Evolutionary conservation across 495 filamentous ascomycete species (phyloP).

Genomic region (Aspergillus conjunctus): DNA sequence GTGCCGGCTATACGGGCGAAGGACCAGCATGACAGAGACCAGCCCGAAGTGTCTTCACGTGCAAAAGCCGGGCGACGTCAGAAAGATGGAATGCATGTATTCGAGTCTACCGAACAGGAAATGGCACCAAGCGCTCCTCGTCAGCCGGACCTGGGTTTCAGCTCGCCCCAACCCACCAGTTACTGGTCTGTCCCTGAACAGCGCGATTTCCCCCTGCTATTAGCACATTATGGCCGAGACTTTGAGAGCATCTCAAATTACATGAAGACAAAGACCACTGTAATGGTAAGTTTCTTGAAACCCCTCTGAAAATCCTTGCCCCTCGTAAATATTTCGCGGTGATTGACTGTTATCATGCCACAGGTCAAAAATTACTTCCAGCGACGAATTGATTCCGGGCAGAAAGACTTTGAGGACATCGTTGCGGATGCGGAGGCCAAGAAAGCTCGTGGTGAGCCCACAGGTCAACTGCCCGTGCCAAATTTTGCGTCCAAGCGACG

Average conservation of each 20-base stretch:
- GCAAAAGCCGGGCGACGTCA: conserved; percentile 37
- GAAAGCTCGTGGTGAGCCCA: conserved; percentile 67
- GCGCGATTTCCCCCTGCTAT: conserved; percentile 74
- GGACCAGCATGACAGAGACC: conserved; percentile 34
- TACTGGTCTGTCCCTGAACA: conserved; percentile 97
- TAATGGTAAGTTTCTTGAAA: conserved; percentile 70
- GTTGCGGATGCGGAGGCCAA: conserved; percentile 71
- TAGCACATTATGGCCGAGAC: conserved; percentile 85
- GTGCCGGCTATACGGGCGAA: conserved; percentile 18
- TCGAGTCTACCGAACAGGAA: conserved; percentile 47
- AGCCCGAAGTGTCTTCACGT: conserved; percentile 28
- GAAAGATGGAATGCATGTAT: conserved; percentile 44
- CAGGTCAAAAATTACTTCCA: conserved; percentile 94
- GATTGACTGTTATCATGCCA: not conserved
- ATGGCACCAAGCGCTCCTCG: conserved; percentile 21
- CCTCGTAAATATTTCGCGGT: not conserved
- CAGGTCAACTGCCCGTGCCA: conserved; percentile 64
- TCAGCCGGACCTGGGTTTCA: conserved; percentile 42
- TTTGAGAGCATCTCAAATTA: conserved; percentile 80
- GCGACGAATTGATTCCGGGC: conserved; percentile 70
- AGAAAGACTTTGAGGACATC: conserved; percentile 67
- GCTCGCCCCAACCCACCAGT: conserved; percentile 73
- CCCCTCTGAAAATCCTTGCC: not conserved
- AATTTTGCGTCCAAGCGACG: conserved; percentile 61
- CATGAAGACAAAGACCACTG: conserved; percentile 90